A percentile compares a stretch with the other conserved stretches of the same genome.
Conservation (phyloP, 2,329 filamentous ascomycete genomes). For the Aspergillus spinulosporus region DNA sequence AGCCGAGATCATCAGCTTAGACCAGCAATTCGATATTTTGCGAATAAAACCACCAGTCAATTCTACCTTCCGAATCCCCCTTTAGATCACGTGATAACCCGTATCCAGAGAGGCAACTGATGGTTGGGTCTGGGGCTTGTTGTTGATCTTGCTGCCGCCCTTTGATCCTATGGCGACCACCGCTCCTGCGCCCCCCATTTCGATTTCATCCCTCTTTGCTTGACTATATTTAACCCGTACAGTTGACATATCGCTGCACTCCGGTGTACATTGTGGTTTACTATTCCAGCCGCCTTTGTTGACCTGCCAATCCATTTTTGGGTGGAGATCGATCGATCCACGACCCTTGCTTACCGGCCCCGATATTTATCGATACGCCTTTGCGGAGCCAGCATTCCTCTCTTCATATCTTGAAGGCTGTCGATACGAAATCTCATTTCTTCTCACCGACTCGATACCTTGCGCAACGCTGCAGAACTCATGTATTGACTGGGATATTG, state of each 20-base stretch:
- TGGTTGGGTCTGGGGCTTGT: background rate
- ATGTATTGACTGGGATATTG: slow-evolving; percentile 2
- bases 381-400: background rate
- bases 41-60: too few species aligned
- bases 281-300: slow-evolving; percentile 11
- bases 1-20: background rate
- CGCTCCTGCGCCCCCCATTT: background rate
- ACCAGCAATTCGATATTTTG: background rate
- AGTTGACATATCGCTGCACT: background rate
- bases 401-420: background rate
- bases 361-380: slow-evolving; percentile 4
- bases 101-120: slow-evolving; percentile 7
- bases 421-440: background rate
- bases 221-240: background rate
- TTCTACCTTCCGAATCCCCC: too few species aligned
- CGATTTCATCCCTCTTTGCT: background rate
- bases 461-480: background rate
- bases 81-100: slow-evolving; percentile 9
- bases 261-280: slow-evolving; percentile 3
- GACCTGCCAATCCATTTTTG: slow-evolving; percentile 14
- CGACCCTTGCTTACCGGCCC: slow-evolving; percentile 9
- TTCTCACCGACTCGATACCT: background rate
- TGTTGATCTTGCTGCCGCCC: slow-evolving; percentile 9
- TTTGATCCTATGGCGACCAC: background rate
- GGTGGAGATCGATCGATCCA: slow-evolving; percentile 21